Evolutionary conservation across 2,329 filamentous ascomycete genomes (phyloP).

Genomic region (Nothophoma quercina): DNA sequence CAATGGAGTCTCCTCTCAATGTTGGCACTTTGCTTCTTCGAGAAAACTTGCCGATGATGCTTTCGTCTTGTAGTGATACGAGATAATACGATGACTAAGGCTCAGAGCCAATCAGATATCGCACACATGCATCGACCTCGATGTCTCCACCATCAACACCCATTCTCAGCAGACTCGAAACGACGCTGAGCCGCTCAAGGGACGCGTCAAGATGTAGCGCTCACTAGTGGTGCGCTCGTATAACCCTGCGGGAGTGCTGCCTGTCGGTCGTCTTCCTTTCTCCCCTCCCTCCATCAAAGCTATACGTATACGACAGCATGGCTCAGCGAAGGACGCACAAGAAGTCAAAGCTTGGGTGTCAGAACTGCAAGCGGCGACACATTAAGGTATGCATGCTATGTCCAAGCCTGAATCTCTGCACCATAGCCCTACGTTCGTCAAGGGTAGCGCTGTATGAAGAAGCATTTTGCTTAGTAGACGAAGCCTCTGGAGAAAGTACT

Average conservation of each 20-base stretch:
- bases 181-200: neutral
- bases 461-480: no score
- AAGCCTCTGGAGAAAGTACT: no score
- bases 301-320: constrained; percentile 8
- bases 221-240: neutral
- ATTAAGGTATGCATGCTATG: constrained; percentile 24
- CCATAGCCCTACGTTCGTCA: no score
- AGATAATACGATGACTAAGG: neutral
- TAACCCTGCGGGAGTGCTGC: neutral
- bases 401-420: no score
- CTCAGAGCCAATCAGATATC: neutral
- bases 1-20: no score
- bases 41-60: no score
- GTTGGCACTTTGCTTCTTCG: no score
- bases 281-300: neutral
- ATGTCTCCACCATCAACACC: neutral
- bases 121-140: constrained; percentile 1
- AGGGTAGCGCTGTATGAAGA: no score
- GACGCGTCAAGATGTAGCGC: constrained; percentile 1
- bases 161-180: neutral
- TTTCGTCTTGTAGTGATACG: no score
- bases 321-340: constrained; percentile 24
- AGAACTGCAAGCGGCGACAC: constrained; percentile 32
- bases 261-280: no score
- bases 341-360: constrained; percentile 31